Percentiles rank a stretch among this genome's conserved stretches.
These are phyloP conservation scores for Tulasnella sp. DNA, from an alignment of 768 basidiomycete genomes.

Conservation along the genomic window DNA sequence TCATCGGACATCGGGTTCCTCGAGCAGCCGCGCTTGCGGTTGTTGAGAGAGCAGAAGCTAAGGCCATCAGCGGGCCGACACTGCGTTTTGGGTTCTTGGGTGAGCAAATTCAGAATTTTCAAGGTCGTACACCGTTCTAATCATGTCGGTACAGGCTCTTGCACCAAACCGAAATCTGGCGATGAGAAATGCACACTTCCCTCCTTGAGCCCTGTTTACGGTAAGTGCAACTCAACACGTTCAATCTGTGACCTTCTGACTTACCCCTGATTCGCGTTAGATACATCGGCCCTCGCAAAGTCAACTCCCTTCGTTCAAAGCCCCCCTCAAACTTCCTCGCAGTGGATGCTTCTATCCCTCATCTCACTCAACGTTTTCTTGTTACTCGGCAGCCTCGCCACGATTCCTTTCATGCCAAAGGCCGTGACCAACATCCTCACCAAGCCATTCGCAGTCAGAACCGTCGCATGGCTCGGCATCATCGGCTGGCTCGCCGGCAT, in stretches of 20 bases:
- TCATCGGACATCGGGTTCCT: neutral
- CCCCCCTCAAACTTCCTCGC: conserved; percentile 4
- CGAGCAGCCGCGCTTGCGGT: conserved; percentile 1
- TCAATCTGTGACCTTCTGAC: no score
- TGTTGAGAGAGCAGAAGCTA: neutral
- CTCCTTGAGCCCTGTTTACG: conserved; percentile 2
- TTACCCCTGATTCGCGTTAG: neutral
- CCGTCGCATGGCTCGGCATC: conserved; percentile 11
- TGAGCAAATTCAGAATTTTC: neutral
- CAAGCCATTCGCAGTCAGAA: neutral
- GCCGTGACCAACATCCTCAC: neutral
- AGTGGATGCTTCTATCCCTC: conserved; percentile 13
- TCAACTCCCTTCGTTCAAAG: neutral
- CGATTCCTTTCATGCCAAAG: neutral
- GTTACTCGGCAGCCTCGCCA: neutral
- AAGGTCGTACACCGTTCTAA: neutral
- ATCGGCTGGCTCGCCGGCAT: conserved; percentile 14
- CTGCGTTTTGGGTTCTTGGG: conserved; percentile 12
- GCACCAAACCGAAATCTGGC: neutral
- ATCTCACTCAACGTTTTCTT: conserved; percentile 3
- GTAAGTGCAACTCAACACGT: neutral
- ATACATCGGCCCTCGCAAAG: neutral
- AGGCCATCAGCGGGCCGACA: neutral
- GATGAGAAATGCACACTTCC: neutral
- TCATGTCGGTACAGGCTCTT: neutral